Base-by-base conservation (phyloP, 805 yeast genomes). In the Metschnikowia vanudenii region DNA sequence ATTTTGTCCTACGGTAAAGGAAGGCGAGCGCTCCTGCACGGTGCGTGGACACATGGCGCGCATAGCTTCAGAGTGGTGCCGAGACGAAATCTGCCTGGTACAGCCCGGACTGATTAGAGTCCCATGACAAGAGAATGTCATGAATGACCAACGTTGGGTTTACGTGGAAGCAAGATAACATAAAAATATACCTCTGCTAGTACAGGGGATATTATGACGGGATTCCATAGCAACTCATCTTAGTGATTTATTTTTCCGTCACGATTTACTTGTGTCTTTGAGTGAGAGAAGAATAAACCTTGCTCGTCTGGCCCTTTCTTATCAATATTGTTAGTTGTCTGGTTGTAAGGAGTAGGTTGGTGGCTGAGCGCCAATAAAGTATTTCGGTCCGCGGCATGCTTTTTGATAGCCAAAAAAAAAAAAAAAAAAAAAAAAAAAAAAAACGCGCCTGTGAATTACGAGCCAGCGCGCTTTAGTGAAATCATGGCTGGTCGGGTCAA, bases 21-120 rank as follows among this genome's bases (percentile, higher is more conserved):
- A 51, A 49, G 52, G 54, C 56, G 54, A 41, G 52, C 46, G 40
- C 35, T 45, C 52, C 54, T 49, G 54, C 47, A 49, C 37, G 39
- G 10, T 10, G 20, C 35, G 38, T 30, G 43, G 41, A 14, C 51
- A 41, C 44, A 22, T 33, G 42, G 47, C 47, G 53, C 52, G 51
- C 43, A 17, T 32, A 12, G 34, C 35, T 33, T 28, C 32, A 19
- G 35, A 43, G 36, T 32, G 39, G 13, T 37, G 47, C 47, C 47
- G 42, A 38, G 39, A 38, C 42, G 34, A 43, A 22, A 31, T 30
- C 18, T 20, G 30, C 36, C 10, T 11, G 31, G 39, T 31, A 31
- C 24, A 32, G 43, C 37, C 43, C 36, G 26, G 22, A 9, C 16
- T 22, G 18, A 24, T 24, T 14, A 14, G 37, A 37, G 13, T 12